phyloP scores from a whole-genome alignment of 495 filamentous ascomycete species.

The Hypoxylon lienhwacheense region DNA sequence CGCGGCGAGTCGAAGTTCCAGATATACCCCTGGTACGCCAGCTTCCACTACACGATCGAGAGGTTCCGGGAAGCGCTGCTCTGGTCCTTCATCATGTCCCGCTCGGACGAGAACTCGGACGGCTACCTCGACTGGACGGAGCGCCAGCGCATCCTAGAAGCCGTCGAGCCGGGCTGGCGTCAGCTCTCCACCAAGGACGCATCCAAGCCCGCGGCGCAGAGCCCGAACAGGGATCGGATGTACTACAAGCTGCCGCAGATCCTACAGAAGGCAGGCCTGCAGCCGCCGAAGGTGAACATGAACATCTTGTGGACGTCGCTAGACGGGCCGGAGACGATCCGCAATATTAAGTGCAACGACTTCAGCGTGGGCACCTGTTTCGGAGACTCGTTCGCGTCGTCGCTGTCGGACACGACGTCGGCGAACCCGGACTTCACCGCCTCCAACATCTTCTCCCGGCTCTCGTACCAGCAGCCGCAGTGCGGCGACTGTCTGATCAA shows the following conservation, averaged over 20 bases:
- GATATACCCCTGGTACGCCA: slow-evolving; percentile 48
- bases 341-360: slow-evolving; percentile 42
- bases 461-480: slow-evolving; percentile 40
- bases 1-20: slow-evolving; percentile 47
- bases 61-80: slow-evolving; percentile 46
- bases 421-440: slow-evolving; percentile 43
- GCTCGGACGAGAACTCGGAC: slow-evolving; percentile 43
- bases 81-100: slow-evolving; percentile 48
- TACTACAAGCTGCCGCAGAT: slow-evolving; percentile 42
- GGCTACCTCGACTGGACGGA: slow-evolving; percentile 46
- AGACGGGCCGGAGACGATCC: slow-evolving; percentile 46
- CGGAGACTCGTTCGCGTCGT: slow-evolving; percentile 44
- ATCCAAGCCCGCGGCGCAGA: slow-evolving; percentile 35
- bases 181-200: slow-evolving; percentile 26
- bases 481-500: slow-evolving; percentile 50
- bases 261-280: slow-evolving; percentile 41
- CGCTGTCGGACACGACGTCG: slow-evolving; percentile 39
- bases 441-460: slow-evolving; percentile 43
- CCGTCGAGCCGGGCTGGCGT: slow-evolving; percentile 40
- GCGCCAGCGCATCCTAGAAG: slow-evolving; percentile 39
- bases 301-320: slow-evolving; percentile 49
- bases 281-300: slow-evolving; percentile 45
- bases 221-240: slow-evolving; percentile 37
- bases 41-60: slow-evolving; percentile 51
- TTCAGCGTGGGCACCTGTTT: slow-evolving; percentile 48